These are phyloP conservation scores for Candida insectorum DNA, from an alignment of 805 yeast species.

Conservation along the genomic window DNA sequence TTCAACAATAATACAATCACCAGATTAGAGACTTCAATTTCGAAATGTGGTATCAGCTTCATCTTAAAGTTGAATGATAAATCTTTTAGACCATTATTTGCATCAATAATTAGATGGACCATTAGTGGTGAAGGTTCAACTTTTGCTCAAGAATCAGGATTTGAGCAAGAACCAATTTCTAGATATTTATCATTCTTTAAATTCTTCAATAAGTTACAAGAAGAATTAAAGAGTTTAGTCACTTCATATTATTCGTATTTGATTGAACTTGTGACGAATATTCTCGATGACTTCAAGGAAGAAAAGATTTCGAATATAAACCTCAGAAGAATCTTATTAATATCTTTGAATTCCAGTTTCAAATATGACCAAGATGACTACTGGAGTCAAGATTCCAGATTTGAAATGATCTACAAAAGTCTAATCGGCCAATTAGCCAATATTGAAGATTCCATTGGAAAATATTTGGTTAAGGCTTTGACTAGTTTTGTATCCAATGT, in stretches of 20 bases:
- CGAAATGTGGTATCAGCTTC: conserved; percentile 66
- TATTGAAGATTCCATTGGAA: conserved; percentile 73
- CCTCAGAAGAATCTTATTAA: conserved; percentile 69
- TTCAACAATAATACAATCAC: conserved; percentile 73
- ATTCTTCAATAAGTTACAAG: conserved; percentile 82
- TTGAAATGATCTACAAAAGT: conserved; percentile 62
- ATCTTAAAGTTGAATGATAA: conserved; percentile 93
- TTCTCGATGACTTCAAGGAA: conserved; percentile 49
- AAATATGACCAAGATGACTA: conserved; percentile 89
- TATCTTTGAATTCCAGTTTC: conserved; percentile 75
- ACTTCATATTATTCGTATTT: conserved; percentile 86
- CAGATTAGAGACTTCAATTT: conserved; percentile 75
- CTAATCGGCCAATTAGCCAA: conserved; percentile 63
- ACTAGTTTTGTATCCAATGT: conserved; percentile 71
- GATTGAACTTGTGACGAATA: conserved; percentile 62
- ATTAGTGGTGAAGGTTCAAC: conserved; percentile 73
- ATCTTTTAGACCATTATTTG: conserved; percentile 88
- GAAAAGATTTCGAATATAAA: conserved; percentile 43
- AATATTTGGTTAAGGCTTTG: conserved; percentile 75
- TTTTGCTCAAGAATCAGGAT: conserved; percentile 31
- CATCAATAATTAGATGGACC: conserved; percentile 87
- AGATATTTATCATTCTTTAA: conserved; percentile 75
- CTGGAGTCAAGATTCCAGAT: conserved; percentile 88
- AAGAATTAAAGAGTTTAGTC: conserved; percentile 77
- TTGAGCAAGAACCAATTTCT: conserved; percentile 41